Base-by-base conservation (phyloP, 2,329 filamentous ascomycete species). In the Ploettnerulaceae sp. region DNA sequence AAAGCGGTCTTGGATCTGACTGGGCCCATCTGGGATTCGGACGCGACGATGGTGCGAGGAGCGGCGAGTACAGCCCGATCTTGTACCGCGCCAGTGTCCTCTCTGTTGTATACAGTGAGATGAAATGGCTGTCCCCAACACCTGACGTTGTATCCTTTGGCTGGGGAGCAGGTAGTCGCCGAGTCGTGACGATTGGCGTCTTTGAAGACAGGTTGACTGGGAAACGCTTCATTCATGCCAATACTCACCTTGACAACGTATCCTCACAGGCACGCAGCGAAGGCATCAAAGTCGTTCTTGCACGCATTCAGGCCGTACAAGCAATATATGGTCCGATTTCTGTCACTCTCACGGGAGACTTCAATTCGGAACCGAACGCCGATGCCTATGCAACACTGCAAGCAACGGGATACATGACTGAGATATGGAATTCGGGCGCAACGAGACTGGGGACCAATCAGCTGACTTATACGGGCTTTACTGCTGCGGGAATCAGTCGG, bases 381-480 rank as follows among this genome's bases (percentile, higher is more conserved):
- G 38, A 41, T 41, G 38, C 38, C n/a, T 41, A 41, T 33, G 28
- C 38, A 6, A 41, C 38, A 7, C n/a, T 41, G 28, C 25, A 41
- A 17, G 26, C 14, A 1, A n/a, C 28, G 17, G 12, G 7, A 12
- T 32, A 41, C 32, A 7, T 41, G 26, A 41, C 38, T 7, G 38
- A 41, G 20, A 28, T 41, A 11, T 41, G 38, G 38, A 25, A 41
- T 14, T 29, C 26, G 5, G 38, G 38, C 2, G 38, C 38, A 7
- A 24, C 7, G 18, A 21, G 38, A 7, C 6, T 41, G 26, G 38
- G 38, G 1, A 15, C 17, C 3, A 41, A 41, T 24, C 26, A 41
- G 28, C 32, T 41, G 38, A 41, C 38, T 15, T 41, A 32, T 41
- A 41, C 38, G 17, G 38, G 38, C 14, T 41, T 41, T 32, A 41